Conservation (phyloP, 2,329 filamentous ascomycete genomes). For the Claviceps sp. region DNA sequence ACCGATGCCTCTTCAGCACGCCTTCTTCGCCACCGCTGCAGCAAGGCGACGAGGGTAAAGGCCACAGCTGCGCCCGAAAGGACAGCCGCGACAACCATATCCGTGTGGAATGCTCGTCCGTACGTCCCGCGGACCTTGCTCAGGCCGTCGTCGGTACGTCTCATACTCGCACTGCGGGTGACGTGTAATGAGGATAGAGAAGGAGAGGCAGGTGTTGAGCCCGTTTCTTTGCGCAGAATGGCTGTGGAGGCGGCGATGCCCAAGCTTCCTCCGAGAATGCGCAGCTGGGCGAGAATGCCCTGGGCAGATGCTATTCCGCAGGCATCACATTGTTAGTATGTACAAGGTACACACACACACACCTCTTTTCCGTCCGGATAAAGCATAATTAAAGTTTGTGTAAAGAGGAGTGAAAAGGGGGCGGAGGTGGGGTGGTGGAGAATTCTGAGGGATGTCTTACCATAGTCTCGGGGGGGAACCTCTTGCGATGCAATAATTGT, state of each 20-base stretch:
- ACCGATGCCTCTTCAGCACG: not conserved
- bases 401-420: no score
- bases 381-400: no score
- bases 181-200: not conserved
- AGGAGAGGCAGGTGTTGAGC: not conserved
- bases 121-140: conserved; percentile 22
- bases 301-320: conserved; percentile 31
- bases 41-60: conserved; percentile 15
- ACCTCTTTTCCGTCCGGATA: no score
- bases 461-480: conserved; percentile 30
- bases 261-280: conserved; percentile 39
- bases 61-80: conserved; percentile 28
- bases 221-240: conserved; percentile 23
- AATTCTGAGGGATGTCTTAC: conserved; percentile 16
- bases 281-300: conserved; percentile 36
- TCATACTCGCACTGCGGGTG: not conserved
- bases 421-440: no score
- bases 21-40: not conserved
- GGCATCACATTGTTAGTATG: not conserved
- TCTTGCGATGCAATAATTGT: conserved; percentile 32
- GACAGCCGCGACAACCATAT: conserved; percentile 32
- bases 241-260: conserved; percentile 40
- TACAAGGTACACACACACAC: no score
- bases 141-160: conserved; percentile 13
- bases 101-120: conserved; percentile 28